phyloP scores from a whole-genome alignment of 176 grass and related monocot genomes.

The Thinopyrum elongatum region DNA sequence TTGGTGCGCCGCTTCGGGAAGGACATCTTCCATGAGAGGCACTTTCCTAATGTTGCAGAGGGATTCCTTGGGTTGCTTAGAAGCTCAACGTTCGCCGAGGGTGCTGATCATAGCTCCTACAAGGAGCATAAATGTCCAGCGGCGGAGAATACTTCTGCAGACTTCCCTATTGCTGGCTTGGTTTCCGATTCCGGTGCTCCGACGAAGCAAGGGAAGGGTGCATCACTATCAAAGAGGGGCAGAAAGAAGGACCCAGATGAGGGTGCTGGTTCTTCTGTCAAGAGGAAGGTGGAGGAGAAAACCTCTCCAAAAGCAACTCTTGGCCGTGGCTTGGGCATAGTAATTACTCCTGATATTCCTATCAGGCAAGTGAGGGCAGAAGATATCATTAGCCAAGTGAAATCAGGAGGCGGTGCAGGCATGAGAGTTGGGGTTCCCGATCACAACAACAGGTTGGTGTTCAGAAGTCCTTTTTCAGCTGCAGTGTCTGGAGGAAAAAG shows the following conservation, averaged over 20 bases:
- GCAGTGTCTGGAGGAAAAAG: background rate
- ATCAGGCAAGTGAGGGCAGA: constrained; percentile 43
- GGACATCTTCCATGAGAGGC: constrained; percentile 16
- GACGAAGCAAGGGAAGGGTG: constrained; percentile 17
- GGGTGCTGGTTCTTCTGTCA: no score
- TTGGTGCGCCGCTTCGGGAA: constrained; percentile 22
- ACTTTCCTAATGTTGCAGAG: constrained; percentile 19
- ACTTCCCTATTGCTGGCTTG: background rate
- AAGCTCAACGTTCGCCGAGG: constrained; percentile 27
- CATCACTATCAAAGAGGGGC: background rate
- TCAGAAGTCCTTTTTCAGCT: constrained; percentile 11
- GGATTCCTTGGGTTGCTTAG: constrained; percentile 54
- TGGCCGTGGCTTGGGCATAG: background rate
- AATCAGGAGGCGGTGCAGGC: background rate
- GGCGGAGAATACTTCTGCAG: no score
- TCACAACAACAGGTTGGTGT: background rate
- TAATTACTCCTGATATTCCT: constrained; percentile 41
- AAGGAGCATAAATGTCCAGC: no score
- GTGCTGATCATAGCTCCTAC: no score
- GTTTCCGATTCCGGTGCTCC: background rate
- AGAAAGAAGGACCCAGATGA: background rate
- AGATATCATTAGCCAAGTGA: constrained; percentile 23
- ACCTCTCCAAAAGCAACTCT: no score
- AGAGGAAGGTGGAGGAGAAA: no score
- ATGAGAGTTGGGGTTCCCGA: background rate